These are phyloP conservation scores for Sonneratia caseolaris DNA, from an alignment of 345 rosid genomes.

Conservation along the genomic window DNA sequence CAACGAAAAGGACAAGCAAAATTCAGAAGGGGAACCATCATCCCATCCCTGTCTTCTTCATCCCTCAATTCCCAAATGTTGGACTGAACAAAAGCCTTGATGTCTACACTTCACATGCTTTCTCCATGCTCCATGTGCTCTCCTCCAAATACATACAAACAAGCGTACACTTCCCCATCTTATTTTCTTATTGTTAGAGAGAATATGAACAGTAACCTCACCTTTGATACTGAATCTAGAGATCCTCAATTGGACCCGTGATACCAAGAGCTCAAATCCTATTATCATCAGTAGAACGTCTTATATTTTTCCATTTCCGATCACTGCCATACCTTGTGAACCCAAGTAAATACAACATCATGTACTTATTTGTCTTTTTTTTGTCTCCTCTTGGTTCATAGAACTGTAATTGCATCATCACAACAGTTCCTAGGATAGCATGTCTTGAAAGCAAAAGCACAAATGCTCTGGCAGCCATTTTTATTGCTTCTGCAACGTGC, in stretches of 20 bases:
- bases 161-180: neutral
- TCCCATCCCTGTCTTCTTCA: conserved; percentile 16
- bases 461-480: neutral
- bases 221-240: too few relatives aligned
- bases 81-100: conserved; percentile 22
- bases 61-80: conserved; percentile 5
- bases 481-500: conserved; percentile 1
- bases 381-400: neutral
- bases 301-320: too few relatives aligned
- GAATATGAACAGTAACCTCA: too few relatives aligned
- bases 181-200: neutral
- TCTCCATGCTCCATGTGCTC: conserved; percentile 33
- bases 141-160: conserved; percentile 25
- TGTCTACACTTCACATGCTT: conserved; percentile 28
- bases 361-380: neutral
- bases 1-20: conserved; percentile 8
- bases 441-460: neutral
- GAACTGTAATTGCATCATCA: neutral
- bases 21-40: conserved; percentile 23
- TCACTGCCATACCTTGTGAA: too few relatives aligned
- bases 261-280: too few relatives aligned
- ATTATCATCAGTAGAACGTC: too few relatives aligned
- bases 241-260: too few relatives aligned
- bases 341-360: too few relatives aligned
- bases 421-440: neutral